Evolutionary conservation across 2,329 filamentous ascomycete genomes (phyloP).

Genomic region (Teratosphaeria destructans): DNA sequence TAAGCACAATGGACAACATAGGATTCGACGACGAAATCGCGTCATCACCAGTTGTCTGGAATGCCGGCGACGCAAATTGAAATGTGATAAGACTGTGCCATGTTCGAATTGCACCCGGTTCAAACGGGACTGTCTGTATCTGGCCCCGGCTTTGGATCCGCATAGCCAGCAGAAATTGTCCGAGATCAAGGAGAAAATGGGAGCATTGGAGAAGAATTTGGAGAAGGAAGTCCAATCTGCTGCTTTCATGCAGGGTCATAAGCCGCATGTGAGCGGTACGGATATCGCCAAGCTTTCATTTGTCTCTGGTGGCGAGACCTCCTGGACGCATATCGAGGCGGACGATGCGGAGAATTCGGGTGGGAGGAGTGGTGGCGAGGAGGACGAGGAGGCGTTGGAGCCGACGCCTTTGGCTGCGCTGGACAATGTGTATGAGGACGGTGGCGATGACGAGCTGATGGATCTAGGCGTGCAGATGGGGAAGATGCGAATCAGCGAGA

Average conservation of each 20-base stretch:
- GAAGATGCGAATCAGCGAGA: slow-evolving; percentile 61
- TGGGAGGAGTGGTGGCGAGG: slow-evolving; percentile 21
- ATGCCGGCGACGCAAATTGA: slow-evolving; percentile 65
- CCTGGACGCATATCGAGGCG: slow-evolving; percentile 33
- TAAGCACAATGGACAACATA: not conserved
- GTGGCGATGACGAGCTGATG: slow-evolving; percentile 55
- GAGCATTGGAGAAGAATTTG: slow-evolving; percentile 57
- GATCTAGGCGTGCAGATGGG: slow-evolving; percentile 64
- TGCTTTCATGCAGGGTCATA: slow-evolving; percentile 12
- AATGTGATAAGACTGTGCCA: slow-evolving; percentile 64
- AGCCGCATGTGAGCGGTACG: slow-evolving; percentile 15
- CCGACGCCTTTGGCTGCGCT: slow-evolving; percentile 52
- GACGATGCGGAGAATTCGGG: slow-evolving; percentile 42
- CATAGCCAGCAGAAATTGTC: slow-evolving; percentile 59
- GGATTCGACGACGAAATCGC: slow-evolving; percentile 21
- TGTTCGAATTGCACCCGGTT: slow-evolving; percentile 56
- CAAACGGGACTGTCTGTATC: slow-evolving; percentile 48
- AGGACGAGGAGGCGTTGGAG: slow-evolving; percentile 51
- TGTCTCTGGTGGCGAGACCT: not conserved
- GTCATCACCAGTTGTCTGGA: slow-evolving; percentile 61
- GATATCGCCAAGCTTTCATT: slow-evolving; percentile 7
- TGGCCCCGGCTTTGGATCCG: slow-evolving; percentile 58
- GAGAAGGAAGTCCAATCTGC: slow-evolving; percentile 53
- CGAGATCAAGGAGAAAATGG: slow-evolving; percentile 71
- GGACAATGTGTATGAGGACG: slow-evolving; percentile 59